Evolutionary conservation across 2,329 filamentous ascomycete species (phyloP).

Genomic region (Ophiostoma ulmi): DNA sequence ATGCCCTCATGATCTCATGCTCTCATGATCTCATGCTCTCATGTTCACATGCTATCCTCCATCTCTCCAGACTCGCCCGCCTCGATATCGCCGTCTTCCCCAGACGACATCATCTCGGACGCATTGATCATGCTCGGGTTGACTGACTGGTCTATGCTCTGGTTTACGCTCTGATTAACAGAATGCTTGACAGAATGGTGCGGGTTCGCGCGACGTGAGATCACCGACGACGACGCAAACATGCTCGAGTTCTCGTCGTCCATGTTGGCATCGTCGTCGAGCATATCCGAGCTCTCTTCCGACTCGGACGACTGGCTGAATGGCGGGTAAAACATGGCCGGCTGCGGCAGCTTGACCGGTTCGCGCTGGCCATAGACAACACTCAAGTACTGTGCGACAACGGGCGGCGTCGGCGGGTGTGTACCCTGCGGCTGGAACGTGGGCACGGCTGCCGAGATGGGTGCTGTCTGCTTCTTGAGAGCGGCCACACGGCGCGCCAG

Average conservation of each 20-base stretch:
- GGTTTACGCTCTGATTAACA: slow-evolving; percentile 30
- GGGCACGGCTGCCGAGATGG: slow-evolving; percentile 19
- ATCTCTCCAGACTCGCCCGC: slow-evolving; percentile 14
- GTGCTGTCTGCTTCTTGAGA: slow-evolving; percentile 21
- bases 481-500: slow-evolving; percentile 42
- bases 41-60: slow-evolving; percentile 16
- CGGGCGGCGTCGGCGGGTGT: background rate
- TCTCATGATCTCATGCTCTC: no score
- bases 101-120: slow-evolving; percentile 35
- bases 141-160: background rate
- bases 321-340: slow-evolving; percentile 47
- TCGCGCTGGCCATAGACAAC: slow-evolving; percentile 41
- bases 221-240: slow-evolving; percentile 32
- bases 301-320: slow-evolving; percentile 40
- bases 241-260: slow-evolving; percentile 35
- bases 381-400: slow-evolving; percentile 46
- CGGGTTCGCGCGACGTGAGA: slow-evolving; percentile 36
- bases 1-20: no score
- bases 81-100: slow-evolving; percentile 36
- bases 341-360: slow-evolving; percentile 48
- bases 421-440: slow-evolving; percentile 4
- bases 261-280: slow-evolving; percentile 32
- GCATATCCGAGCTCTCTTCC: slow-evolving; percentile 28
- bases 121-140: slow-evolving; percentile 23
- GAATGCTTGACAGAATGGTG: slow-evolving; percentile 34